Evolutionary conservation across 805 yeast species (phyloP).

Genomic region (Saturnispora besseyi): DNA sequence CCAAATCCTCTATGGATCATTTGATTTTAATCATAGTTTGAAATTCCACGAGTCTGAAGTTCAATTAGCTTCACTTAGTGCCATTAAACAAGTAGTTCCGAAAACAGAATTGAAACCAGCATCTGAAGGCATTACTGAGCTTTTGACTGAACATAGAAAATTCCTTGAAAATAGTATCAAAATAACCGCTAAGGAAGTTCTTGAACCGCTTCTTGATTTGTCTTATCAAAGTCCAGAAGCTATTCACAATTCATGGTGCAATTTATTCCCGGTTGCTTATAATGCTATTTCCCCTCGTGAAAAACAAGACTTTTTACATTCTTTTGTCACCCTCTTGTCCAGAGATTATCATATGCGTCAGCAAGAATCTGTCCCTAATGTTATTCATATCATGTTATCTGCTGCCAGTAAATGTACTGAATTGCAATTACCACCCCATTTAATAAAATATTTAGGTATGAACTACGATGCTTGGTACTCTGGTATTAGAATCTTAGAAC

Average conservation of each 20-base stretch:
- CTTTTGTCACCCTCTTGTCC: conserved; percentile 68
- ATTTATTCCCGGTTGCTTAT: conserved; percentile 75
- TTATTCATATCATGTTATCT: conserved; percentile 71
- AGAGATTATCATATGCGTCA: conserved; percentile 93
- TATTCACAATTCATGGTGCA: conserved; percentile 76
- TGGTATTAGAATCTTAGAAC: conserved; percentile 76
- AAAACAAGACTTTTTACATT: conserved; percentile 73
- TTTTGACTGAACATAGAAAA: conserved; percentile 19
- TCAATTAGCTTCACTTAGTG: conserved; percentile 44
- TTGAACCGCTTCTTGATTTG: conserved; percentile 67
- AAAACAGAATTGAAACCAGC: conserved; percentile 10
- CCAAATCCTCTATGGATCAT: conserved; percentile 74
- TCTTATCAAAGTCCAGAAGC: conserved; percentile 76
- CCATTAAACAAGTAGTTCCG: conserved; percentile 31
- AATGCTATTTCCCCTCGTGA: conserved; percentile 68
- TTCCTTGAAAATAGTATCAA: conserved; percentile 21
- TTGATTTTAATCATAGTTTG: conserved; percentile 43
- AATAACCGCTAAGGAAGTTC: conserved; percentile 49
- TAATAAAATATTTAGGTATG: conserved; percentile 78
- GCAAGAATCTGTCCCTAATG: conserved; percentile 77
- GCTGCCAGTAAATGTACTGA: conserved; percentile 70
- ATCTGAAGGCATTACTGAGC: conserved; percentile 11
- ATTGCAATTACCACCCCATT: conserved; percentile 85
- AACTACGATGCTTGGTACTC: conserved; percentile 90
- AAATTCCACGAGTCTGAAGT: conserved; percentile 40